Evolutionary conservation across 2,329 filamentous ascomycete genomes (phyloP).

Genomic region (Xylaria sp.): DNA sequence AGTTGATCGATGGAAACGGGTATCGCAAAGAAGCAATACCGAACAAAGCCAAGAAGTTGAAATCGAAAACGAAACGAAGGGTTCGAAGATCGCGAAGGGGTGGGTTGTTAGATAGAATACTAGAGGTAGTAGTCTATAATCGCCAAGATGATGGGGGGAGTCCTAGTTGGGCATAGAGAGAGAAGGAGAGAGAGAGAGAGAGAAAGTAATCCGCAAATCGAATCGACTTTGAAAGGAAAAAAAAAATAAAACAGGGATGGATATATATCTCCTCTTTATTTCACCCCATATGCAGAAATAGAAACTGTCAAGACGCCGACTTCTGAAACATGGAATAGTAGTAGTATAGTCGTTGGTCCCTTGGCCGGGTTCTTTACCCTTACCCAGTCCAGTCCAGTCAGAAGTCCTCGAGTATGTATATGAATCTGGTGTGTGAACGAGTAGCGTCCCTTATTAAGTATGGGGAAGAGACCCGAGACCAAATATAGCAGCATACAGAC

Average conservation of each 20-base stretch:
- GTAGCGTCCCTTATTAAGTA: too few relatives aligned
- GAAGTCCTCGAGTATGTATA: too few relatives aligned
- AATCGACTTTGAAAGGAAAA: too few relatives aligned
- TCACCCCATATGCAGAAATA: constrained; percentile 16
- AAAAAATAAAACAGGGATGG: constrained; percentile 10
- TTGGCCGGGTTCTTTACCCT: neutral
- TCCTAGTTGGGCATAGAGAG: constrained; percentile 4
- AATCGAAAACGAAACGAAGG: neutral
- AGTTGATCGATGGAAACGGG: constrained; percentile 2
- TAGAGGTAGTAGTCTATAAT: neutral
- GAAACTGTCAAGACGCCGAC: constrained; percentile 17
- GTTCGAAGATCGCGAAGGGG: neutral
- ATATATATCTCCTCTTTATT: neutral
- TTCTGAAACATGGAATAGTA: constrained; percentile 4
- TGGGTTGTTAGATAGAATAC: too few relatives aligned
- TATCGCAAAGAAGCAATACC: neutral
- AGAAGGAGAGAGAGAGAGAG: too few relatives aligned
- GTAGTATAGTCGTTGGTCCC: neutral
- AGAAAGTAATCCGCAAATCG: too few relatives aligned
- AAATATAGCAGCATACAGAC: too few relatives aligned
- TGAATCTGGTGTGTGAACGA: too few relatives aligned
- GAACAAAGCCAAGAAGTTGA: neutral
- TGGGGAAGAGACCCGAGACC: too few relatives aligned
- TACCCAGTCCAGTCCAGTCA: neutral
- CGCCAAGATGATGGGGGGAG: neutral